A percentile compares a stretch with the other conserved stretches of the same genome.
phyloP scores from a whole-genome alignment of 108 stramenopile genomes.

The Seminavis robusta region DNA sequence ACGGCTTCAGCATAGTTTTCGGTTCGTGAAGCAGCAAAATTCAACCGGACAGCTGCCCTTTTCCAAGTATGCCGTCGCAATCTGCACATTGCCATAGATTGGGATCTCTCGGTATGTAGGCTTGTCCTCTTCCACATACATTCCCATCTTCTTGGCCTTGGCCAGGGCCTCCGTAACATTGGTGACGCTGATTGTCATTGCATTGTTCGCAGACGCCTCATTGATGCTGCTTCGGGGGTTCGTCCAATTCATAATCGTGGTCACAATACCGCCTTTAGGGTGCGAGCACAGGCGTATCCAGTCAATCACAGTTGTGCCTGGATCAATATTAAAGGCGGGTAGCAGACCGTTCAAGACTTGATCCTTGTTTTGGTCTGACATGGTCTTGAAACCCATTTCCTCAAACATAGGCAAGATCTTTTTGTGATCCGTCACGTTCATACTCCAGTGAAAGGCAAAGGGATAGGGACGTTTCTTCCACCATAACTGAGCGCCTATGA shows the following conservation, averaged over 20 bases:
- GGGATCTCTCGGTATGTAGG: background rate
- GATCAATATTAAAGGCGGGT: background rate
- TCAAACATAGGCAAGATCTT: background rate
- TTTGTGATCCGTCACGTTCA: background rate
- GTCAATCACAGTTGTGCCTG: background rate
- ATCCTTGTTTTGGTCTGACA: background rate
- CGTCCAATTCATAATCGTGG: background rate
- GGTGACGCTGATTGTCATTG: background rate
- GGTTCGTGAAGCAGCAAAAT: too few relatives aligned
- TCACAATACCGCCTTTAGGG: background rate
- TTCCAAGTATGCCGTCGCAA: background rate
- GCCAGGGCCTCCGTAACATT: slow-evolving; percentile 21
- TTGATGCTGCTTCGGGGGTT: background rate
- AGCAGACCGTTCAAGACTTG: background rate
- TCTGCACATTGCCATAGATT: background rate
- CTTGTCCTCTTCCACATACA: slow-evolving; percentile 3
- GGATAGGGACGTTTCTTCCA: background rate
- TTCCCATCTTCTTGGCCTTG: slow-evolving; percentile 29
- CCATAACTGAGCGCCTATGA: background rate
- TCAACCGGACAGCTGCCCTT: too few relatives aligned
- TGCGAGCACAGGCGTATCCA: background rate
- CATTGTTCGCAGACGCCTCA: background rate
- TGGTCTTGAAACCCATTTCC: background rate
- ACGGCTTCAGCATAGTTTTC: too few relatives aligned
- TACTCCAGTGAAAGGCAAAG: background rate